These are phyloP conservation scores for Laburnicola sp. DNA, from an alignment of 2,329 filamentous ascomycete species.

Conservation along the genomic window DNA sequence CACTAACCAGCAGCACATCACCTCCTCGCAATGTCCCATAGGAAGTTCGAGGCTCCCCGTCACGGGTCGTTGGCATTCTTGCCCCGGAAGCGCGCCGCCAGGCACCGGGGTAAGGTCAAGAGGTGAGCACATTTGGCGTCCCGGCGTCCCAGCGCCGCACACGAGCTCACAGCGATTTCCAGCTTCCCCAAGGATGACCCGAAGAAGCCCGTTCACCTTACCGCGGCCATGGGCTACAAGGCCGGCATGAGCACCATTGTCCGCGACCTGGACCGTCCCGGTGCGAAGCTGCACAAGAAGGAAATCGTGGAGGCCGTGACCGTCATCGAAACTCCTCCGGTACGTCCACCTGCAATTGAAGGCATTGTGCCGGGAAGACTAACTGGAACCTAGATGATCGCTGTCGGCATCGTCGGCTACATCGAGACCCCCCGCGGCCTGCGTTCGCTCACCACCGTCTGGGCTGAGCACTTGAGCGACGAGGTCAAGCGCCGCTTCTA, in stretches of 20 bases:
- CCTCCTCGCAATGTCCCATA: constrained; percentile 57
- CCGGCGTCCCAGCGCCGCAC: constrained; percentile 19
- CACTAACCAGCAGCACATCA: constrained; percentile 43
- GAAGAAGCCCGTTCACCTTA: constrained; percentile 99
- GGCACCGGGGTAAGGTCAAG: constrained; percentile 98
- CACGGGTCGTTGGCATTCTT: constrained; percentile 73
- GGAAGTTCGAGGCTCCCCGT: constrained; percentile 83
- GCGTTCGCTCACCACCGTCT: constrained; percentile 98
- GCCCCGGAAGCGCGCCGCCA: constrained; percentile 79
- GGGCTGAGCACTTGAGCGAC: constrained; percentile 98
- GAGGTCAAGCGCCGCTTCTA: constrained; percentile 99
- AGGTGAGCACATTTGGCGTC: constrained; percentile 67
- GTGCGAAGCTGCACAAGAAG: constrained; percentile 97
- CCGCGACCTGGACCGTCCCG: constrained; percentile 97
- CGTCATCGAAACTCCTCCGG: constrained; percentile 55
- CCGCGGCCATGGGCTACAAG: constrained; percentile 99
- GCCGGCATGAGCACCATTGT: constrained; percentile 99
- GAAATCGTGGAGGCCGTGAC: constrained; percentile 50
- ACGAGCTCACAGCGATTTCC: constrained; percentile 30
- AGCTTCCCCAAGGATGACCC: constrained; percentile 99
- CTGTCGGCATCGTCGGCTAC: constrained; percentile 99
- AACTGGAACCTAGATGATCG: constrained; percentile 77
- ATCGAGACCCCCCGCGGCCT: constrained; percentile 99
- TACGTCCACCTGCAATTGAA: constrained; percentile 71
- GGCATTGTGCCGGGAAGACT: constrained; percentile 47